Conservation (phyloP, 2,329 filamentous ascomycete species). For the Fusarium napiforme region DNA sequence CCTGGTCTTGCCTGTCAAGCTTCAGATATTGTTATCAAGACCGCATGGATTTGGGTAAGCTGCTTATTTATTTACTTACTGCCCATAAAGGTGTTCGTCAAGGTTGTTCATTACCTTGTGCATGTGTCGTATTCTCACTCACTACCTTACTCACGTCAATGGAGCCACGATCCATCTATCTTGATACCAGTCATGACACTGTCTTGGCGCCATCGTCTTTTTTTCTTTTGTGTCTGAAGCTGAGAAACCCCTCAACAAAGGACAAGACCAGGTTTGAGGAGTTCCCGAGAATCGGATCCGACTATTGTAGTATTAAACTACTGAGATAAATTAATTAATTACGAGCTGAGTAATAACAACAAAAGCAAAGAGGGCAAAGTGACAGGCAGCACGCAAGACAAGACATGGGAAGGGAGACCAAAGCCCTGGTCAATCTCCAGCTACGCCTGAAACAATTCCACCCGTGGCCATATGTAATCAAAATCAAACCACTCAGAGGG, state of each 20-base stretch:
- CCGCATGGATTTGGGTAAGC: neutral
- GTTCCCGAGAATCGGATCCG: constrained; percentile 30
- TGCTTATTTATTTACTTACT: neutral
- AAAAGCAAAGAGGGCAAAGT: constrained; percentile 13
- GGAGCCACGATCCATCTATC: constrained; percentile 7
- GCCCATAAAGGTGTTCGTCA: constrained; percentile 17
- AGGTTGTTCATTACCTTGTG: constrained; percentile 8
- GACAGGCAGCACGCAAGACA: neutral
- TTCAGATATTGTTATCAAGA: neutral
- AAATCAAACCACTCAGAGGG: constrained; percentile 36
- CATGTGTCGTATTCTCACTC: neutral
- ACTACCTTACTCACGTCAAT: neutral
- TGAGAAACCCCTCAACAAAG: constrained; percentile 22
- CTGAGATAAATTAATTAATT: neutral
- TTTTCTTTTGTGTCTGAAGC: constrained; percentile 6
- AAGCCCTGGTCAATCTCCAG: constrained; percentile 34
- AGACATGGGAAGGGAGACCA: constrained; percentile 33
- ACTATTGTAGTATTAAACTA: constrained; percentile 1
- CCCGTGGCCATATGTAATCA: constrained; percentile 28
- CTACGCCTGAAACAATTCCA: constrained; percentile 39
- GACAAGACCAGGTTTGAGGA: neutral
- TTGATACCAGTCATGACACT: constrained; percentile 4
- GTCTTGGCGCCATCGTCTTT: constrained; percentile 6
- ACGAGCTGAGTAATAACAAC: constrained; percentile 15
- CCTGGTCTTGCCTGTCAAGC: neutral